Evolutionary conservation across 768 basidiomycete species (phyloP), one percentile per base, ranked within the genome.

Genomic region (Termitomyces sp.): DNA sequence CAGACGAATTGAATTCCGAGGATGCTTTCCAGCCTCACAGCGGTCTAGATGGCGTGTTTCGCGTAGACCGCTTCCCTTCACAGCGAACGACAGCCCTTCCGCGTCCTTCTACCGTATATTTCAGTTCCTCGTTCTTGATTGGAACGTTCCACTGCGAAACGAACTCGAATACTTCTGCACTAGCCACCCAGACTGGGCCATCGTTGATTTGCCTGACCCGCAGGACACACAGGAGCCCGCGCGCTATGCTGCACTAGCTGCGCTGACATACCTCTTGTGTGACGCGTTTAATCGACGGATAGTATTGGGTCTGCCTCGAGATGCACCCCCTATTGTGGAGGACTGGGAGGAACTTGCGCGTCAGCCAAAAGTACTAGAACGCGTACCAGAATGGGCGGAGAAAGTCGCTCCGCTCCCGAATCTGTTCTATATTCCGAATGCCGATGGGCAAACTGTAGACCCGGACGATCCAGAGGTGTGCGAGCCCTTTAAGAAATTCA

Each of bases 51-150:
- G 52, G 52, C 52, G 52, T 16, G 20, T 53, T 38, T 53, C 52
- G 20, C 20, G n/a, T 53, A 53, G 36, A 20, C 52, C 12, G 24
- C 13, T 24, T 2, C 38, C 20, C 38, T 53, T 53, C 38, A 20
- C 52, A 8, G 22, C 36, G 12, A 53, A 38, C 15, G 67, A 71
- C 62, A 73, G 67, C 16, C 55, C 67, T 33, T 57, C 71, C 35
- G 74, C 75, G 15, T 74, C 69, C 16, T 73, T 76, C 62, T 70
- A 74, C 64, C 68, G 68, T 57, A 67, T 75, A n/a, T 75, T 74
- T 57, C 60, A 71, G 56, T 73, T 75, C 51, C 67, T 71, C 49
- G 65, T 73, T n/a, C 57, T 70, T 7, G 63, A 68, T 52, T 64
- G 64, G 57, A 68, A 54, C 24, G 63, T 67, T 28, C 58, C 58